Percentiles rank a stretch among this genome's conserved stretches.
Conservation (phyloP, 2,329 filamentous ascomycete genomes). For the Didymella segeticola region DNA sequence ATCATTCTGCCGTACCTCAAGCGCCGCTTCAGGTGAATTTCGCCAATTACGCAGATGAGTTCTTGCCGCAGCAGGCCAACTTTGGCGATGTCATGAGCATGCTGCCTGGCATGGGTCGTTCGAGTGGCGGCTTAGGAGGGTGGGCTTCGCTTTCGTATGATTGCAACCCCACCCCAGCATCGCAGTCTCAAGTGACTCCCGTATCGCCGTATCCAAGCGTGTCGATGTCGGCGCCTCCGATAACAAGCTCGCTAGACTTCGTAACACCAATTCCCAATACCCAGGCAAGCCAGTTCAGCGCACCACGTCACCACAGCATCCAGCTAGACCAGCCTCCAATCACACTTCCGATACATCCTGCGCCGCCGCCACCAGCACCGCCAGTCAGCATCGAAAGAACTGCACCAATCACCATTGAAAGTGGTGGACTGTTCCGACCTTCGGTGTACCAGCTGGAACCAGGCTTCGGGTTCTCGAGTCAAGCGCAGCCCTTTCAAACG, state of each 20-base stretch:
- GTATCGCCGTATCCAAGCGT: conserved; percentile 42
- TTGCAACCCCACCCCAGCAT: conserved; percentile 41
- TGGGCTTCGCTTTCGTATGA: conserved; percentile 47
- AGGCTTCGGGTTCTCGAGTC: conserved; percentile 47
- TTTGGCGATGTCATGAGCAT: conserved; percentile 47
- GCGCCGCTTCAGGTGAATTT: conserved; percentile 44
- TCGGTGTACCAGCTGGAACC: conserved; percentile 55
- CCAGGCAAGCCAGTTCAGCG: conserved; percentile 36
- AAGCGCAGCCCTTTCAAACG: conserved; percentile 55
- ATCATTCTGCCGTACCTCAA: conserved; percentile 37
- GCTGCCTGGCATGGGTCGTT: conserved; percentile 56
- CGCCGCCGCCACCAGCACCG: conserved; percentile 33
- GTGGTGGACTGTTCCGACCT: conserved; percentile 53
- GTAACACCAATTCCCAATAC: conserved; percentile 37
- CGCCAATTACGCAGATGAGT: conserved; percentile 50
- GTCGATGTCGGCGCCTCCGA: conserved; percentile 36
- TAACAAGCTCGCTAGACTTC: conserved; percentile 44
- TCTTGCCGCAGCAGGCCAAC: conserved; percentile 47
- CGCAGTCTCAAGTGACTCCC: conserved; percentile 41
- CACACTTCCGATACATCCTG: conserved; percentile 41
- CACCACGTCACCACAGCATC: conserved; percentile 36
- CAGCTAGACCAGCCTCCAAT: conserved; percentile 44
- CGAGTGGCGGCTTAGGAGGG: conserved; percentile 36
- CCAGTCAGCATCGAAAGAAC: conserved; percentile 41
- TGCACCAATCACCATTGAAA: conserved; percentile 37